Conservation (phyloP, 108 stramenopile species). For the Nitzschia sp. region DNA sequence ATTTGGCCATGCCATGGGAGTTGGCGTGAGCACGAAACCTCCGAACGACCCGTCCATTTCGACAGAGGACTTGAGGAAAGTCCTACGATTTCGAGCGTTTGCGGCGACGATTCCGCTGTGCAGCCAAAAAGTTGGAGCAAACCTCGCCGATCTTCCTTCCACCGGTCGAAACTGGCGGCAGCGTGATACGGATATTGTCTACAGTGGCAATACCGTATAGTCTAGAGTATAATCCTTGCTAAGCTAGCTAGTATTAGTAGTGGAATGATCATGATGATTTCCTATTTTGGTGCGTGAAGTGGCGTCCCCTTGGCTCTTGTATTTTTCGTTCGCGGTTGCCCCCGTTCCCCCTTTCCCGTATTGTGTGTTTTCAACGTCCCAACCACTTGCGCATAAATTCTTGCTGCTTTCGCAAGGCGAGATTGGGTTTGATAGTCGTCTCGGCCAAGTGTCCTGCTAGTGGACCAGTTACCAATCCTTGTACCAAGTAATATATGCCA, state of each 20-base stretch:
- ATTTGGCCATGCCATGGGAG: constrained; percentile 61
- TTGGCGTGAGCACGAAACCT: constrained; percentile 44
- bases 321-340: no score
- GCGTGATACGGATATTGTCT: constrained; percentile 79
- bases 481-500: no score
- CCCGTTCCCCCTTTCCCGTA: no score
- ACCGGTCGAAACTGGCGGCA: constrained; percentile 50
- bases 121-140: constrained; percentile 60
- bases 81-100: constrained; percentile 78
- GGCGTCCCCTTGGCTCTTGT: no score
- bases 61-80: constrained; percentile 50
- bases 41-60: constrained; percentile 25
- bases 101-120: constrained; percentile 72
- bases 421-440: no score
- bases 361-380: no score
- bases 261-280: not conserved
- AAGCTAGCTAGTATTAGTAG: not conserved
- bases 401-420: no score
- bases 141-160: constrained; percentile 20
- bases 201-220: constrained; percentile 75
- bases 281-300: no score
- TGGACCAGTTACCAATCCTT: no score
- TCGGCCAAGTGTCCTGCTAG: no score
- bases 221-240: no score
- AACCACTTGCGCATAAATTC: no score